Evolutionary conservation across 768 basidiomycete genomes (phyloP), one percentile per base, ranked within the genome.

Genomic region (Boletus subparvulus): DNA sequence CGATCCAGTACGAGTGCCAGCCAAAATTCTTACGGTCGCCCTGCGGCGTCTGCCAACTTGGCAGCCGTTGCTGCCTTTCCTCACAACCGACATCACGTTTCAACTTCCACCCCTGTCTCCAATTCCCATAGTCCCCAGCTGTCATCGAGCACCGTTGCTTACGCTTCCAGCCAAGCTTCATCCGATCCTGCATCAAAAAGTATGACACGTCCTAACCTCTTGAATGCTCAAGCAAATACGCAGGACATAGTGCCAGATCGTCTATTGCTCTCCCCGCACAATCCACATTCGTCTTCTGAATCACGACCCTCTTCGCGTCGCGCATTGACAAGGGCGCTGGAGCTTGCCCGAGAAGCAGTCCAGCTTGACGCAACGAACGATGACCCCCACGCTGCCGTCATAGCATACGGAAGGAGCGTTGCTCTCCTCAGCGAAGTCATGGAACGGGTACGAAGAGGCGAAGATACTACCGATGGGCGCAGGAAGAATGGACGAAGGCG

Each of bases 281-380:
- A 80, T 40, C 74, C 80, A 54, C 77, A 78, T 50, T 60, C 66
- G 9, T 57, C 71, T 14, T 71, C 78, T 36, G 84, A 86, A 59
- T 74, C 79, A 48, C 74, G 81, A 48, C 80, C 80, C 21, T 93
- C 93, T 19, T 94, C 93, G 28, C 84, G 93, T 54, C 83, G 89
- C 52, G 92, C 94, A 28, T 77, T 96, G 28, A 95, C 94, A 17
- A 80, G 82, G 62, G 94, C 93, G 2, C 77, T 96, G 47, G 90
- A 94, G 64, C 80, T 94, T 13, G 94, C 94, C 14, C 86, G 93
- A 35, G 89, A 93, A 71, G 94, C 94, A 10, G 94, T 96, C 42
- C 84, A 85, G 63, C 83, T 94, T 36, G 94, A 96, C 68, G 84
- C 88, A 6, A 89, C 86, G 16, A 93, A 92, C 59, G 90, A 94